These are phyloP conservation scores for Capillidium heterosporum DNA, from an alignment of 371 early-diverging fungal species.

Conservation along the genomic window DNA sequence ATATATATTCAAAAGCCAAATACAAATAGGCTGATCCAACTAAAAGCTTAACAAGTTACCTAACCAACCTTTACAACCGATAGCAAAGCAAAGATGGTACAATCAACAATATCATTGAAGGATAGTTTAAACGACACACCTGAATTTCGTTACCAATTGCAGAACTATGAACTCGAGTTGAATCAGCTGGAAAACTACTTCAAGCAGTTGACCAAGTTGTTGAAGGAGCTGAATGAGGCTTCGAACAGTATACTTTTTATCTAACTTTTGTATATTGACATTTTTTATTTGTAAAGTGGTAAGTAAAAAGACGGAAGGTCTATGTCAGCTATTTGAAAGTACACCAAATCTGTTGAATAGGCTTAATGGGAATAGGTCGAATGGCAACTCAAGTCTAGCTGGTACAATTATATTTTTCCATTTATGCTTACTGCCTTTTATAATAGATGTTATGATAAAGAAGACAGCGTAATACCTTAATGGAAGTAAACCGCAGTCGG, in stretches of 20 bases:
- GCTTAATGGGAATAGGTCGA: not conserved
- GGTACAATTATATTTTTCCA: not conserved
- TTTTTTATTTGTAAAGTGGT: not conserved
- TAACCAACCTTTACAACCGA: too few species aligned
- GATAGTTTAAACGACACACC: conserved; percentile 5
- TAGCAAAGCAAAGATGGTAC: not conserved
- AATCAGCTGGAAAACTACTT: not conserved
- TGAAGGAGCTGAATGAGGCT: not conserved
- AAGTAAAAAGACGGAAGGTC: not conserved
- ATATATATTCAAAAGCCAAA: too few species aligned
- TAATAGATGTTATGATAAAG: conserved; percentile 25
- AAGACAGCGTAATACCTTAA: conserved; percentile 32
- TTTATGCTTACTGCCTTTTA: not conserved
- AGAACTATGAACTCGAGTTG: not conserved
- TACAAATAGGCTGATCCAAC: too few species aligned
- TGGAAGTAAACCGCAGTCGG: conserved; percentile 39
- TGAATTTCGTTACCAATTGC: not conserved
- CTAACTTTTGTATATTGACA: not conserved
- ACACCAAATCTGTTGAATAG: not conserved
- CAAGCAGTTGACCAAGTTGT: not conserved
- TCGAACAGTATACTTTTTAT: not conserved
- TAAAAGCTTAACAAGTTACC: too few species aligned
- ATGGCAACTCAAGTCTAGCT: not conserved
- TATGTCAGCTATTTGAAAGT: not conserved
- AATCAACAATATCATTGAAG: not conserved